A percentile compares a stretch with the other conserved stretches of the same genome.
phyloP scores from a whole-genome alignment of 805 yeast genomes.

The Saturnispora sanitii region DNA sequence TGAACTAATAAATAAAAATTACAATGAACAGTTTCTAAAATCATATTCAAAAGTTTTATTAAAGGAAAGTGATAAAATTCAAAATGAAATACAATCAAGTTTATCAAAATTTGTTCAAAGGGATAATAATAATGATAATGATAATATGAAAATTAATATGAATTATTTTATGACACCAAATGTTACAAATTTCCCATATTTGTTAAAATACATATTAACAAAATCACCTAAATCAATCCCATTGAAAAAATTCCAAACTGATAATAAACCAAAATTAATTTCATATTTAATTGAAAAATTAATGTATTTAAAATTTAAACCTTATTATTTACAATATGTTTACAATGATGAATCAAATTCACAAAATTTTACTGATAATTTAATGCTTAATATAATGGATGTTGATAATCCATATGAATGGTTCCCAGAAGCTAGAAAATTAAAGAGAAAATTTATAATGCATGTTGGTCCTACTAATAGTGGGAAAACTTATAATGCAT shows the following conservation, averaged over 20 bases:
- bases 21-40: conserved; percentile 8
- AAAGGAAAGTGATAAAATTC: conserved; percentile 6
- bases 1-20: conserved; percentile 10
- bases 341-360: conserved; percentile 24
- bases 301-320: conserved; percentile 24
- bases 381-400: conserved; percentile 31
- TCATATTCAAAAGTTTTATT: conserved; percentile 4
- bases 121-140: background rate
- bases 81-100: conserved; percentile 7
- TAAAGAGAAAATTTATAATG: conserved; percentile 72
- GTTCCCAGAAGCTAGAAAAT: conserved; percentile 77
- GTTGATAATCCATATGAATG: conserved; percentile 58
- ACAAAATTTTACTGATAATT: conserved; percentile 26
- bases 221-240: background rate
- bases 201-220: conserved; percentile 4
- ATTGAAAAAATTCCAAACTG: background rate
- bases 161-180: conserved; percentile 13
- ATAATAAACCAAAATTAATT: conserved; percentile 10
- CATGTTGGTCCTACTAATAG: conserved; percentile 98
- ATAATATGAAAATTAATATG: conserved; percentile 1
- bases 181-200: conserved; percentile 1
- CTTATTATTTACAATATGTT: conserved; percentile 19
- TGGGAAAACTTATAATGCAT: conserved; percentile 85
- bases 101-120: conserved; percentile 3
- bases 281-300: conserved; percentile 22